phyloP scores from a whole-genome alignment of 805 yeast species.

The Millerozyma acaciae region DNA sequence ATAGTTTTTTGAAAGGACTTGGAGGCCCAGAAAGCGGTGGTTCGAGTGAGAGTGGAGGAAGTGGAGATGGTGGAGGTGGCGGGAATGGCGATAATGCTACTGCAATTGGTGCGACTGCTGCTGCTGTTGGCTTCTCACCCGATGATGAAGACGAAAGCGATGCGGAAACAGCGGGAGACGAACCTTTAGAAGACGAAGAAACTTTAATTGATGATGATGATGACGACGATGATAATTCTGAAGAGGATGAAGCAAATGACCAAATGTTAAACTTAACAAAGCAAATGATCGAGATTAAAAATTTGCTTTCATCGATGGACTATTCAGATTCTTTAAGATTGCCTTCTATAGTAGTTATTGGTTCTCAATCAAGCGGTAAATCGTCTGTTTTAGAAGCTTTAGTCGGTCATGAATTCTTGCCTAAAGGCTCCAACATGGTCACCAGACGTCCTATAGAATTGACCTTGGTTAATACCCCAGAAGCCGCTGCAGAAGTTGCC shows the following conservation, averaged over 20 bases:
- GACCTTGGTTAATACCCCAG: slow-evolving; percentile 85
- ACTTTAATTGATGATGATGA: slow-evolving; percentile 38
- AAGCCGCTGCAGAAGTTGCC: slow-evolving; percentile 75
- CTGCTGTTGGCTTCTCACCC: slow-evolving; percentile 47
- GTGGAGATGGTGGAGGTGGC: slow-evolving; percentile 24
- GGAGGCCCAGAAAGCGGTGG: slow-evolving; percentile 18
- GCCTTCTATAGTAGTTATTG: slow-evolving; percentile 95
- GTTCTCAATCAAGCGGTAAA: slow-evolving; percentile 96
- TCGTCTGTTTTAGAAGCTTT: slow-evolving; percentile 93
- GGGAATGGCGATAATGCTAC: slow-evolving; percentile 33
- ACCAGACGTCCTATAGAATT: slow-evolving; percentile 96
- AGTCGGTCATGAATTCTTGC: slow-evolving; percentile 96
- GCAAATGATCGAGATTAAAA: slow-evolving; percentile 95
- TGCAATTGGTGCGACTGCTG: slow-evolving; percentile 49
- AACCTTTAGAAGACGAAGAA: slow-evolving; percentile 50
- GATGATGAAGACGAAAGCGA: slow-evolving; percentile 34
- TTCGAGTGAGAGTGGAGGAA: slow-evolving; percentile 23
- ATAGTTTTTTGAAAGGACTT: slow-evolving; percentile 39
- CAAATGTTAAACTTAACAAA: slow-evolving; percentile 87
- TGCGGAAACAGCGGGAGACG: slow-evolving; percentile 30
- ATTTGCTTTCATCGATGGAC: slow-evolving; percentile 71
- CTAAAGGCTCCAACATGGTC: slow-evolving; percentile 97
- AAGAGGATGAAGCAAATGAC: slow-evolving; percentile 57
- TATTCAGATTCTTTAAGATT: slow-evolving; percentile 71
- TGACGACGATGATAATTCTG: slow-evolving; percentile 43